A percentile compares a stretch with the other conserved stretches of the same genome.
phyloP scores from a whole-genome alignment of 495 filamentous ascomycete genomes.

The Aspergillus kassunensis region DNA sequence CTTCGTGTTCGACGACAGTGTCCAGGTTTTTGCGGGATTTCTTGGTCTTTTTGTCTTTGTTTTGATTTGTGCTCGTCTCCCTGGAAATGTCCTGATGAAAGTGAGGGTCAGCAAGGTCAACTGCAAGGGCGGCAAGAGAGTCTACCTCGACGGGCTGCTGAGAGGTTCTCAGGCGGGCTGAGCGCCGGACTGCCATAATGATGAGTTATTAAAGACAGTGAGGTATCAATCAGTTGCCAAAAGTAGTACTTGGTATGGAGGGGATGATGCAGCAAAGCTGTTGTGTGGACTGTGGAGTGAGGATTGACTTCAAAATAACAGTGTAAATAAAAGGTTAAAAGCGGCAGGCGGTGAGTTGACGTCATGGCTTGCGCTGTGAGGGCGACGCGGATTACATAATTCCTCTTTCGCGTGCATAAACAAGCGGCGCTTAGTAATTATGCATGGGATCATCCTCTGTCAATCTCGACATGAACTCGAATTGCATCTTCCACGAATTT shows the following conservation, averaged over 20 bases:
- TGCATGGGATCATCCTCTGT: not conserved
- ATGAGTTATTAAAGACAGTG: not conserved
- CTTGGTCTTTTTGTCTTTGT: conserved; percentile 9
- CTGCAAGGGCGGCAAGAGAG: conserved; percentile 16
- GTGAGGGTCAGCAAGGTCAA: conserved; percentile 14
- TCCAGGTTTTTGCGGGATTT: conserved; percentile 20
- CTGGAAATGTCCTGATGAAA: conserved; percentile 17
- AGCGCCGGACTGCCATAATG: conserved; percentile 39
- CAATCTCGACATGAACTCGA: too few relatives aligned
- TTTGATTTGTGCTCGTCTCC: conserved; percentile 9
- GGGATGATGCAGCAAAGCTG: not conserved
- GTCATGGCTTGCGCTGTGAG: conserved; percentile 10
- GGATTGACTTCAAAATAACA: conserved; percentile 2
- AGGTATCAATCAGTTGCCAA: not conserved
- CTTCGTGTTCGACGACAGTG: conserved; percentile 40
- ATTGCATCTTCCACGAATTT: too few relatives aligned
- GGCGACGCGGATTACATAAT: conserved; percentile 11
- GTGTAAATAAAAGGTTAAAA: conserved; percentile 20
- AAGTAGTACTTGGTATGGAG: too few relatives aligned
- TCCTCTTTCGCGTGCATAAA: not conserved
- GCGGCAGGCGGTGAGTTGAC: conserved; percentile 24
- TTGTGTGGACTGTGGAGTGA: not conserved
- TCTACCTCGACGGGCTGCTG: conserved; percentile 29
- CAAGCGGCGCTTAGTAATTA: not conserved
- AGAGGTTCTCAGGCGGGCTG: conserved; percentile 34